Conservation (phyloP, 2,329 filamentous ascomycete species). For the Colletotrichum tropicale region DNA sequence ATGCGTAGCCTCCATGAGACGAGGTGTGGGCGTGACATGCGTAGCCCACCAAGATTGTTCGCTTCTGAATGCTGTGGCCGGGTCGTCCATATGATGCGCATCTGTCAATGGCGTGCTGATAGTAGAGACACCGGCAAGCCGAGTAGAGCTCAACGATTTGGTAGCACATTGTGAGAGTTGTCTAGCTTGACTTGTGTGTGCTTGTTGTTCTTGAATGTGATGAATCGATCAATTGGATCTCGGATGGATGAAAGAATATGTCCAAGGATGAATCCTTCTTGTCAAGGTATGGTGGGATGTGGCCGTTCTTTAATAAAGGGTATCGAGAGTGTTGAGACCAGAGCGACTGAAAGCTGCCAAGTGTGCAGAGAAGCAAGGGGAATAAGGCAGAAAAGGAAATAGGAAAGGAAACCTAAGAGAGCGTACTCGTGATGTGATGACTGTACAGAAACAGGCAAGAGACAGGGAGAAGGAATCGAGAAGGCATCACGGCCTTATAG, state of each 20-base stretch:
- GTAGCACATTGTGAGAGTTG: conserved; percentile 73
- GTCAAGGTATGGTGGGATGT: conserved; percentile 6
- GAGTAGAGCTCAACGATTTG: conserved; percentile 86
- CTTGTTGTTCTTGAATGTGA: neutral
- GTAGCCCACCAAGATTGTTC: conserved; percentile 83
- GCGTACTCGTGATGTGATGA: conserved; percentile 24
- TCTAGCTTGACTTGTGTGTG: neutral
- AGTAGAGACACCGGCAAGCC: conserved; percentile 86
- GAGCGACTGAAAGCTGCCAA: conserved; percentile 12
- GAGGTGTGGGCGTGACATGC: conserved; percentile 66
- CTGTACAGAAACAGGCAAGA: conserved; percentile 5
- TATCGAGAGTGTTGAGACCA: neutral
- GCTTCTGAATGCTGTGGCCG: conserved; percentile 74
- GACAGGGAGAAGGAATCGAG: conserved; percentile 29
- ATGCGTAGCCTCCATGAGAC: conserved; percentile 39
- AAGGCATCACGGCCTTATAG: conserved; percentile 63
- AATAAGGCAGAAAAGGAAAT: conserved; percentile 28
- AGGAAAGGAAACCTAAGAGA: conserved; percentile 24
- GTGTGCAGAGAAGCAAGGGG: conserved; percentile 12
- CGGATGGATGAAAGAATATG: neutral
- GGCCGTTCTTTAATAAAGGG: conserved; percentile 4
- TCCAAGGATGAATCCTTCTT: conserved; percentile 8
- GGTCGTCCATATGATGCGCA: conserved; percentile 77
- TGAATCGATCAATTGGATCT: neutral
- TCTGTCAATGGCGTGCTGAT: conserved; percentile 84